These are phyloP conservation scores for Viola odorata DNA, from an alignment of 345 rosid species.

Conservation along the genomic window DNA sequence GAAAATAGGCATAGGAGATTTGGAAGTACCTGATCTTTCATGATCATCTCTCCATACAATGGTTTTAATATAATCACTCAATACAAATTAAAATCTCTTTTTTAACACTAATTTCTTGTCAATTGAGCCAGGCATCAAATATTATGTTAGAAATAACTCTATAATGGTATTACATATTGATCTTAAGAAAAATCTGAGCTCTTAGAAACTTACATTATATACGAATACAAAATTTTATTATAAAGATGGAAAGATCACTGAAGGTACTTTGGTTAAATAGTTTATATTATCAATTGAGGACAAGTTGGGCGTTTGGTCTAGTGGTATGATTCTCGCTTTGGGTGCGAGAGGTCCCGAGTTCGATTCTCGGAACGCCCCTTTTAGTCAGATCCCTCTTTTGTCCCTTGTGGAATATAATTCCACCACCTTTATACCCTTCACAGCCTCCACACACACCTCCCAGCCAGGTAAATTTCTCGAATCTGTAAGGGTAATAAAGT, in stretches of 20 bases:
- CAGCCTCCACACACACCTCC: slow-evolving; percentile 31
- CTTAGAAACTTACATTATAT: too few species aligned
- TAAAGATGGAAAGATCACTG: too few species aligned
- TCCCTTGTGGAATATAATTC: slow-evolving; percentile 15
- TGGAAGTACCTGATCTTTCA: slow-evolving; percentile 2
- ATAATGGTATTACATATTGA: too few species aligned
- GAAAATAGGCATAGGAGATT: slow-evolving; percentile 19
- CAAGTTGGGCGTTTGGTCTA: slow-evolving; percentile 77
- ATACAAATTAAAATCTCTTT: neutral
- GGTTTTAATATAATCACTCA: neutral
- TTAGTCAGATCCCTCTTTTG: neutral
- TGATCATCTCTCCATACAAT: neutral
- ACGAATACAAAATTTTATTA: too few species aligned
- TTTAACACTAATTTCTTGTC: too few species aligned
- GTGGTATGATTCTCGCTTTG: slow-evolving; percentile 85
- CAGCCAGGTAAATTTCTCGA: too few species aligned
- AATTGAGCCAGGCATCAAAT: too few species aligned
- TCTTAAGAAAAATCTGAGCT: neutral
- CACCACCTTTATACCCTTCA: slow-evolving; percentile 71
- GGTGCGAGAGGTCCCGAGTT: slow-evolving; percentile 80
- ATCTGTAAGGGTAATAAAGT: too few species aligned
- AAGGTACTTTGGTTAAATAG: too few species aligned
- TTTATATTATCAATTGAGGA: too few species aligned
- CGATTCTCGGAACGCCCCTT: slow-evolving; percentile 41
- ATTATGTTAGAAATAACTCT: too few species aligned